Base-by-base conservation (phyloP, 1,139 yeast species). In the Zygoascus hellenicus region DNA sequence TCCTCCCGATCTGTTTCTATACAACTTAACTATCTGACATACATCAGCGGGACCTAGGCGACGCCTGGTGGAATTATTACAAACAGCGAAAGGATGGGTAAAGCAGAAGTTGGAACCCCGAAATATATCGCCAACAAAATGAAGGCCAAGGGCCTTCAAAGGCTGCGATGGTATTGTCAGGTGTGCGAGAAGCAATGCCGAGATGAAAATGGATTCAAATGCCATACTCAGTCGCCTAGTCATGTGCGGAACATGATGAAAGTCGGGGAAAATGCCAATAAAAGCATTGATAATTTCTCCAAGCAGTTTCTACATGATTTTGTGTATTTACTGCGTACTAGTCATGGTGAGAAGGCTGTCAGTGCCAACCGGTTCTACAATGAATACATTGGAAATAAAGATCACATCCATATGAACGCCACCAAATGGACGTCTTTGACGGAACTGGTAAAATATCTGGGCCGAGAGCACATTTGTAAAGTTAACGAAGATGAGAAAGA, bases 171-270 rank as follows among this genome's bases (percentile, higher is more conserved):
- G 74, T 92, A 89, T 65, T 92, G 99, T 64, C 98, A 92, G 64
- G 76, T 87, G 2, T 92, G 99, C 60, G 78, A 76, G 59, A 88
- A 90, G 60, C 99, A 92, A 67, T 90, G 97, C 63, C 72, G 97
- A 47, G 99, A 94, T 63, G 92, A 86, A 54, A 92, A 92, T 66
- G 99, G 98, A 31, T 92, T 86, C 69, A 83, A 84, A 60, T 85
- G 92, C 61, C 99, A 92, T 64, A 72, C 83, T 15, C 74, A 75
- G 52, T 82, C 95, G 13, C 89, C 87, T 38, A 75, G 86, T 1
- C 99, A 92, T 63, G 67, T 76, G 43, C 76, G 78, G 28, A 77
- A 77, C 48, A 76, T 82, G 51, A 58, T 65, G 41, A 53, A 62
- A 3, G 64, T 61, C 54, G 70, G 71, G 6, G 70, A 75, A 14